A percentile compares a stretch with the other conserved stretches of the same genome.
These are phyloP conservation scores for Stagonosporopsis vannaccii DNA, from an alignment of 2,329 filamentous ascomycete species.

Conservation along the genomic window DNA sequence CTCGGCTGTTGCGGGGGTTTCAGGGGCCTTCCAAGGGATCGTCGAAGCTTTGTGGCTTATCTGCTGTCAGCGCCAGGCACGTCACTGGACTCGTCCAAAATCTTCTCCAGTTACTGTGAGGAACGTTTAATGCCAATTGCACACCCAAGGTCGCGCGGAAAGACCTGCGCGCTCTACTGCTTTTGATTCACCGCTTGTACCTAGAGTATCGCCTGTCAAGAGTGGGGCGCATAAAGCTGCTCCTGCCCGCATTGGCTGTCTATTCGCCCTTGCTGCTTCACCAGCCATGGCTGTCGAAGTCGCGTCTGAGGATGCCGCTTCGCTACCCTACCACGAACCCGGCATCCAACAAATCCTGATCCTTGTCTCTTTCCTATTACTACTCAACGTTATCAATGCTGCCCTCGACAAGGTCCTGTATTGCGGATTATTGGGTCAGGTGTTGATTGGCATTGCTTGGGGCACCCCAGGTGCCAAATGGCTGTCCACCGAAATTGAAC, in stretches of 20 bases:
- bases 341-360: conserved; percentile 66
- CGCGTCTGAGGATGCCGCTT: conserved; percentile 30
- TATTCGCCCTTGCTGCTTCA: conserved; percentile 27
- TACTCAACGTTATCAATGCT: conserved; percentile 66
- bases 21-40: conserved; percentile 22
- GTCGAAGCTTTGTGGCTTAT: conserved; percentile 19
- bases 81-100: background rate
- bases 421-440: conserved; percentile 75
- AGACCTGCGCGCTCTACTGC: conserved; percentile 4
- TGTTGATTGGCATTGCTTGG: conserved; percentile 74
- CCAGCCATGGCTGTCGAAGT: conserved; percentile 26
- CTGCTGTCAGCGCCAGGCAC: conserved; percentile 20
- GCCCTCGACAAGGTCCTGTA: conserved; percentile 67
- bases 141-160: background rate
- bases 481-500: conserved; percentile 62
- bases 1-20: conserved; percentile 37
- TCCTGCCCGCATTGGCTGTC: conserved; percentile 12
- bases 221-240: conserved; percentile 19
- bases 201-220: conserved; percentile 2
- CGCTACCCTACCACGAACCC: conserved; percentile 69
- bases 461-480: conserved; percentile 70
- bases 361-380: conserved; percentile 67
- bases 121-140: background rate
- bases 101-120: conserved; percentile 18
- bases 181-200: conserved; percentile 11